phyloP scores from a whole-genome alignment of 2,329 filamentous ascomycete genomes.

The Alternaria incomplexa region DNA sequence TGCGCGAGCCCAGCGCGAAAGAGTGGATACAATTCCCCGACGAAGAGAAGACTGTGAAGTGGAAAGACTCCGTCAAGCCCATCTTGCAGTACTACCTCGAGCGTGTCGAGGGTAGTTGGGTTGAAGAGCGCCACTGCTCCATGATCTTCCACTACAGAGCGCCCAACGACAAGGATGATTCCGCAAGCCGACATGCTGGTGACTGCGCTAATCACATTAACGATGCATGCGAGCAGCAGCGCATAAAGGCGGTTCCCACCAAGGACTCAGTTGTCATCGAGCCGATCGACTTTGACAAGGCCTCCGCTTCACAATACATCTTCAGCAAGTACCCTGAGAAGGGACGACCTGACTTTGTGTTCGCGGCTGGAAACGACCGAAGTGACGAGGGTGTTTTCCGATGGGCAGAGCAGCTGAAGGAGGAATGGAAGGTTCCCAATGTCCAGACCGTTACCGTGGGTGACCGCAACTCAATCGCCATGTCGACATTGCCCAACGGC shows the following conservation, averaged over 20 bases:
- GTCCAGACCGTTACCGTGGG: constrained; percentile 88
- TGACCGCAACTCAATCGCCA: constrained; percentile 85
- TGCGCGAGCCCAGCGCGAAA: constrained; percentile 70
- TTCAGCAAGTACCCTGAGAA: constrained; percentile 57
- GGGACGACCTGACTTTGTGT: constrained; percentile 73
- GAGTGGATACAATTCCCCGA: constrained; percentile 83
- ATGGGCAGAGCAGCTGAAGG: constrained; percentile 83
- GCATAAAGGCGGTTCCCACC: constrained; percentile 81
- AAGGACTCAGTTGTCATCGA: constrained; percentile 85
- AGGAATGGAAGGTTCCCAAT: constrained; percentile 57
- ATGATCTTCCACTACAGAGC: constrained; percentile 89
- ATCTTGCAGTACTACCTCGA: constrained; percentile 91
- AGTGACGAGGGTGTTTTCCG: constrained; percentile 94
- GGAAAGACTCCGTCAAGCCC: constrained; percentile 82
- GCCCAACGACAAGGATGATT: constrained; percentile 72
- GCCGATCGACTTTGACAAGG: constrained; percentile 85
- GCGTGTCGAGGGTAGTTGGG: constrained; percentile 82
- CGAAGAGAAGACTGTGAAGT: constrained; percentile 69
- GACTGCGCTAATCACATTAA: constrained; percentile 96
- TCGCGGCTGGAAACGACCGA: constrained; percentile 88
- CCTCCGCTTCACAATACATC: constrained; percentile 77
- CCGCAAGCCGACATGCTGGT: constrained; percentile 78
- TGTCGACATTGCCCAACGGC: constrained; percentile 84
- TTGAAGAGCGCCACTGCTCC: constrained; percentile 91
- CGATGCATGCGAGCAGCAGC: constrained; percentile 83